Evolutionary conservation across 1,284 basidiomycete species (phyloP).

Genomic region (Ceratobasidium sp.): DNA sequence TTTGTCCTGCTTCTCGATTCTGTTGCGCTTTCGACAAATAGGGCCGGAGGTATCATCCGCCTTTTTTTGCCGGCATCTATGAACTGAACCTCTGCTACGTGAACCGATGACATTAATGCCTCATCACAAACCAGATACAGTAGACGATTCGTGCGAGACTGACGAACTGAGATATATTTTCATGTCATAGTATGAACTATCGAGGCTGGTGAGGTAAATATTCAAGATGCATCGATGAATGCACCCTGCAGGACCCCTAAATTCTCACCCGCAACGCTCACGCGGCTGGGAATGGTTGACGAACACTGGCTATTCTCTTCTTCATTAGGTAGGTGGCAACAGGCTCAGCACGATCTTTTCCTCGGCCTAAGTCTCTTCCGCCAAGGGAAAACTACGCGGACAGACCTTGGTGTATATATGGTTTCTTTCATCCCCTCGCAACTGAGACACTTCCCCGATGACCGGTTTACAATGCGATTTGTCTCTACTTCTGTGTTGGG

Average conservation of each 20-base stretch:
- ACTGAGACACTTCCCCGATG: not conserved
- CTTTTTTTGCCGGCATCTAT: not conserved
- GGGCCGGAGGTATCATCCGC: not conserved
- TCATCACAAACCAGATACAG: not conserved
- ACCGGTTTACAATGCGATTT: too few species aligned
- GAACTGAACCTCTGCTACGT: not conserved
- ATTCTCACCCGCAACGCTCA: not conserved
- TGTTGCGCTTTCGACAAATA: not conserved
- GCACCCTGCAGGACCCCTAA: not conserved
- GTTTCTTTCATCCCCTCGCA: not conserved
- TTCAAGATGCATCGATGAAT: not conserved
- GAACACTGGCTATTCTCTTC: not conserved
- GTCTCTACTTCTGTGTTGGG: not conserved
- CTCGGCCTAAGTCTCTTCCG: not conserved
- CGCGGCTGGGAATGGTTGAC: not conserved
- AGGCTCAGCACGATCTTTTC: not conserved
- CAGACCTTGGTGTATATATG: not conserved
- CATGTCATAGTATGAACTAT: not conserved
- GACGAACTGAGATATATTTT: not conserved
- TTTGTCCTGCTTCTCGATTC: not conserved
- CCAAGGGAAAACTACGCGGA: not conserved
- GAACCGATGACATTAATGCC: not conserved
- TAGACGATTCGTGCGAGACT: not conserved
- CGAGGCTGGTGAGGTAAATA: not conserved
- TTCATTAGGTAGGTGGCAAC: constrained; percentile 19